Conservation (phyloP, 345 rosid genomes). For the Trapa incisa region DNA sequence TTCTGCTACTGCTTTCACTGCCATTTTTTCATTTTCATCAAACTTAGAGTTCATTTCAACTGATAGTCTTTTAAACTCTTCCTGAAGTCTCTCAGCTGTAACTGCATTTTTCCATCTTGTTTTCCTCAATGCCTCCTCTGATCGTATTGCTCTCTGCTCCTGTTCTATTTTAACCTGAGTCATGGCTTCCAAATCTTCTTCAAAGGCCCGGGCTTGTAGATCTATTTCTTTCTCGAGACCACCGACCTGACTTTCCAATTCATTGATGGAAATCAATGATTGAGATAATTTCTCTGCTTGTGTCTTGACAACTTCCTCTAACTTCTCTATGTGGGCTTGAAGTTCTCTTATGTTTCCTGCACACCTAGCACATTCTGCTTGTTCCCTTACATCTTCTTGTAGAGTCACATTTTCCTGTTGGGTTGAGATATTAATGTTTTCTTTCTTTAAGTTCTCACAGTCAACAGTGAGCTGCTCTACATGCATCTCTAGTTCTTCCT, state of each 20-base stretch:
- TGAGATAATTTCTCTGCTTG: constrained; percentile 56
- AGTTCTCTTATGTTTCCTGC: constrained; percentile 31
- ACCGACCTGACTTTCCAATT: constrained; percentile 55
- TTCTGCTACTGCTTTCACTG: constrained; percentile 49
- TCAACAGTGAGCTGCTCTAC: constrained; percentile 57
- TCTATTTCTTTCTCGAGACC: constrained; percentile 52
- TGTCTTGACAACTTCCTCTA: constrained; percentile 57
- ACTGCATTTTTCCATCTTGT: constrained; percentile 66
- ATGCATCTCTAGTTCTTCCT: constrained; percentile 58
- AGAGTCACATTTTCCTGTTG: constrained; percentile 38
- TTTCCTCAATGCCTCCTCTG: constrained; percentile 74
- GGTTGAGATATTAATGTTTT: constrained; percentile 31
- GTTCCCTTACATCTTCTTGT: constrained; percentile 31
- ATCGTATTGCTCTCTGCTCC: constrained; percentile 77
- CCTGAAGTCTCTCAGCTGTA: constrained; percentile 78
- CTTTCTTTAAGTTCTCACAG: constrained; percentile 51
- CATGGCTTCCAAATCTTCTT: constrained; percentile 57
- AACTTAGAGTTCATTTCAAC: constrained; percentile 61
- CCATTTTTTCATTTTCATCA: constrained; percentile 64
- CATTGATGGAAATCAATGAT: constrained; percentile 42
- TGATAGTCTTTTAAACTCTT: constrained; percentile 64
- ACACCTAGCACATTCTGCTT: constrained; percentile 24
- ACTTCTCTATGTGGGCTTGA: constrained; percentile 38
- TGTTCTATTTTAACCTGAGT: constrained; percentile 46
- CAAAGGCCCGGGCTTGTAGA: constrained; percentile 46